Evolutionary conservation across 352 stramenopile species (phyloP).

Genomic region (Phytopythium kandeliae): DNA sequence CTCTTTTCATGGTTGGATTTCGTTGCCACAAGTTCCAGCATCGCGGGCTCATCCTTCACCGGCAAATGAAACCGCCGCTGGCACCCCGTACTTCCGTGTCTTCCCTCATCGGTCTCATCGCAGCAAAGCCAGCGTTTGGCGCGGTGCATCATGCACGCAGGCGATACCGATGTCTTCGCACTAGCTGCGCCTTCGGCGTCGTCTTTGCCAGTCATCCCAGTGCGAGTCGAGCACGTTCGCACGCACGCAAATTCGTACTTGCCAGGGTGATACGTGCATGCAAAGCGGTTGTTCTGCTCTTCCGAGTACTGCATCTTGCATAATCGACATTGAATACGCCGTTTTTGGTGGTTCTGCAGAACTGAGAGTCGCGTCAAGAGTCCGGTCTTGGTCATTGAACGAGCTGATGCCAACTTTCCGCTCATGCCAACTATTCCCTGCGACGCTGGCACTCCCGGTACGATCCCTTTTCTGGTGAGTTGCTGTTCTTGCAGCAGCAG

Average conservation of each 20-base stretch:
- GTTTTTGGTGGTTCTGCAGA: conserved; percentile 56
- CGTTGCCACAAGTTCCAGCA: conserved; percentile 29
- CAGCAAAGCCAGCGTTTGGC: conserved; percentile 69
- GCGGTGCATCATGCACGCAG: conserved; percentile 67
- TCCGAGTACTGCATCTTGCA: conserved; percentile 66
- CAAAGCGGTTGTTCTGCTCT: conserved; percentile 59
- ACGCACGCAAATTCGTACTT: conserved; percentile 63
- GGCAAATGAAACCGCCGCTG: conserved; percentile 54
- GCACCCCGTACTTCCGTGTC: conserved; percentile 61
- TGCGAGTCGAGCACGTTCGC: conserved; percentile 42
- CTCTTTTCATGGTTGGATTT: conserved; percentile 40
- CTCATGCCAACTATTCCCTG: background rate
- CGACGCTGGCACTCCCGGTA: conserved; percentile 5
- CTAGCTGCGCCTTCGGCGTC: background rate
- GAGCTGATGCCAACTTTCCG: background rate
- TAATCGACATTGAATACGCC: conserved; percentile 44
- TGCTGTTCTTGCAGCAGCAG: conserved; percentile 49
- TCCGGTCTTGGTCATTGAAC: background rate
- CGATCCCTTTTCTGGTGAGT: conserved; percentile 16
- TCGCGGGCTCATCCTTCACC: conserved; percentile 28
- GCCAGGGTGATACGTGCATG: conserved; percentile 59
- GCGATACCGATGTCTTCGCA: conserved; percentile 6
- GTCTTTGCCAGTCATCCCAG: background rate
- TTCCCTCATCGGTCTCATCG: conserved; percentile 63
- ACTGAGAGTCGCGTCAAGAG: conserved; percentile 31